Evolutionary conservation across 1,139 yeast species (phyloP), one percentile per base, ranked within the genome.

Genomic region (Meyerozyma sp.): DNA sequence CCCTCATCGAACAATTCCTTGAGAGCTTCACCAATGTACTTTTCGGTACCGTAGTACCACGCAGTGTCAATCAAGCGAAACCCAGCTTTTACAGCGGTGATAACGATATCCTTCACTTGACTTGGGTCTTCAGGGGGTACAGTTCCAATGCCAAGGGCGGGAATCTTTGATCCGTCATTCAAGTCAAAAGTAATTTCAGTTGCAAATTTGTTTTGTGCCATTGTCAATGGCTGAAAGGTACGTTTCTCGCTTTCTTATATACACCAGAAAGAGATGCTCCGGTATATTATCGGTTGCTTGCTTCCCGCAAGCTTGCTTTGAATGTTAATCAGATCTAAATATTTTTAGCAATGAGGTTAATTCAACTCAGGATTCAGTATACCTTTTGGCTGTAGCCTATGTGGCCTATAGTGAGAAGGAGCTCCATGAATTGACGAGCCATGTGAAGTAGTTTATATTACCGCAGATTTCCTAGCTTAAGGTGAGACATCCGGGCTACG

Each of bases 11-110:
- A 66, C 42, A 73, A 58, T 49, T 75, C 76, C 50, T 71, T 65
- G 43, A 79, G 56, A 1, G 79, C 82, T 49, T 72, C 64, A 3
- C 83, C 83, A 35, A 79, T 61, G 44, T 60, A 68, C 43, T 66
- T 63, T 51, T 78, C 83, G 6, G 75, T 66, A 0, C 79, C 78
- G 54, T 79, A 79, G 45, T 55, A 67, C 74, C 73, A 69, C 11
- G 75, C 75, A 8, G 73, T 66, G 47, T 70, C 75, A 36, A 70
- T 66, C 42, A 62, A 70, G 32, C 75, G 65, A 46, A 65, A 69
- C 0, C 75, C 75, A 0, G 74, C 72, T 46, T 59, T 66, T 5
- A 70, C 59, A 1, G 75, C 75, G 9, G 72, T 59, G 13, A 64
- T 55, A 2, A 69, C 72, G 51, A 67, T 73, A 32, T 63, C 58